Evolutionary conservation across 116 monocot species (phyloP).

Genomic region (Posidonia oceanica): DNA sequence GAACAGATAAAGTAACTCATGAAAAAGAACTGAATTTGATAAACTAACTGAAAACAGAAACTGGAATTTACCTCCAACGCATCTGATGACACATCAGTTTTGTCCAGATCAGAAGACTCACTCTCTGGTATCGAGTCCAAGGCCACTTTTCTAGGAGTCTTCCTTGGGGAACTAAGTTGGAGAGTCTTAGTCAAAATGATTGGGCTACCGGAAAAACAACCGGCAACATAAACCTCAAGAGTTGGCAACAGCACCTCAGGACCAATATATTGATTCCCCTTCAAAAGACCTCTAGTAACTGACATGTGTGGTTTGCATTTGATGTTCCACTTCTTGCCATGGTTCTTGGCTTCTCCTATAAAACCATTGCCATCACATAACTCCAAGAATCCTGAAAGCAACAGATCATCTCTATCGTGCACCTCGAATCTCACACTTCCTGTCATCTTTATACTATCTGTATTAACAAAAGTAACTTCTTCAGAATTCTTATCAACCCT

Average conservation of each 20-base stretch:
- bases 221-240: constrained; percentile 65
- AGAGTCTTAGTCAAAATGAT: constrained; percentile 59
- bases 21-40: too few species aligned
- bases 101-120: constrained; percentile 9
- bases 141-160: constrained; percentile 13
- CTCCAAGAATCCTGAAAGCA: constrained; percentile 51
- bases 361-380: constrained; percentile 15
- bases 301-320: constrained; percentile 27
- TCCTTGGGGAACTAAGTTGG: constrained; percentile 24
- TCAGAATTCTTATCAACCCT: constrained; percentile 53
- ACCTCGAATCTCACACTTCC: constrained; percentile 78
- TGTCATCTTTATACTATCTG: constrained; percentile 48
- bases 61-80: not conserved
- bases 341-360: constrained; percentile 18
- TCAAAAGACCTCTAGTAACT: constrained; percentile 16
- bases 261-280: constrained; percentile 17
- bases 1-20: too few species aligned
- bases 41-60: too few species aligned
- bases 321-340: constrained; percentile 45
- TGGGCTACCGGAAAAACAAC: constrained; percentile 41
- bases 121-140: constrained; percentile 34
- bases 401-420: constrained; percentile 28
- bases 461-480: constrained; percentile 63
- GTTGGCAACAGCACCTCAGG: constrained; percentile 22
- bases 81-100: constrained; percentile 7